Percentiles rank a stretch among this genome's conserved stretches.
These are phyloP conservation scores for Rhizopogon roseolus DNA, from an alignment of 768 basidiomycete species.

Conservation along the genomic window DNA sequence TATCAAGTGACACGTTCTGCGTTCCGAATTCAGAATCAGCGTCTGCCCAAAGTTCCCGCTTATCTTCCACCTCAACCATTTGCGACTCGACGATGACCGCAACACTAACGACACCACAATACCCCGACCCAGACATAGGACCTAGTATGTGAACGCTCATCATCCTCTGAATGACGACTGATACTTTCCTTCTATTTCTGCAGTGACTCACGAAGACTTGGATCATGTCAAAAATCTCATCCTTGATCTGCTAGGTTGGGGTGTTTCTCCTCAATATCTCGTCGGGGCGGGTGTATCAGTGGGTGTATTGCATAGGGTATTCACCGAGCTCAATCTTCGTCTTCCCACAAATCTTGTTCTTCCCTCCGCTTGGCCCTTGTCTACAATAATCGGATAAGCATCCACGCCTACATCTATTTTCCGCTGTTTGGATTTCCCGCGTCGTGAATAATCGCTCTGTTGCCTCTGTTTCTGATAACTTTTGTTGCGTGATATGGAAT, in stretches of 20 bases:
- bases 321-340: conserved; percentile 38
- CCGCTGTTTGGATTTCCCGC: no score
- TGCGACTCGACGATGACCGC: background rate
- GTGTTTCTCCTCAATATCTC: conserved; percentile 45
- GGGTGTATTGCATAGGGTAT: conserved; percentile 32
- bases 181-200: background rate
- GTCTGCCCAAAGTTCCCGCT: background rate
- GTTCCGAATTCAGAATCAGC: background rate
- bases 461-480: no score
- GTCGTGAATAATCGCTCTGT: no score
- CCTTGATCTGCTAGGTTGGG: conserved; percentile 55
- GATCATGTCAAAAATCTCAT: conserved; percentile 41
- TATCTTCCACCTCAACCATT: background rate
- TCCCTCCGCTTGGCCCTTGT: background rate
- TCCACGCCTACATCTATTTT: no score
- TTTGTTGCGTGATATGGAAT: no score
- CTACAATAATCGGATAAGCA: no score
- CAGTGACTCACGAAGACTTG: conserved; percentile 39
- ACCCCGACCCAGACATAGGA: background rate
- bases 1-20: background rate
- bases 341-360: conserved; percentile 22
- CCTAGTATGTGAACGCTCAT: conserved; percentile 5
- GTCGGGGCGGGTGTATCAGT: conserved; percentile 39
- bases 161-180: background rate
- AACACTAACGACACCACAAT: background rate